Conservation (phyloP, 2,329 filamentous ascomycete genomes). For the Hypoxylon sp. region DNA sequence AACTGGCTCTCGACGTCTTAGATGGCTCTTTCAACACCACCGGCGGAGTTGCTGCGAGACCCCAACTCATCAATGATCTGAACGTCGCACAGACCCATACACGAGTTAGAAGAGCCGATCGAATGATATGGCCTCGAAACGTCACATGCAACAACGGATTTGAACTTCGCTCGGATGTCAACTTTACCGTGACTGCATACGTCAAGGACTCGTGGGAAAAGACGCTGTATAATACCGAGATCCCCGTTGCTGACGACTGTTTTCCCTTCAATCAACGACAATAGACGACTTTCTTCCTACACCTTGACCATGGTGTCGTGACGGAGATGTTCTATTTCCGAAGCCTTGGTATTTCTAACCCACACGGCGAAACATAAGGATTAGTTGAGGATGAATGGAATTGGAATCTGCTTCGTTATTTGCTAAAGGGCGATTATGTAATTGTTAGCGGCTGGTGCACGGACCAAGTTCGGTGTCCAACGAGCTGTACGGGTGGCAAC, state of each 20-base stretch:
- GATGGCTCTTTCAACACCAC: conserved; percentile 49
- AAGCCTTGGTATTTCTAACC: conserved; percentile 12
- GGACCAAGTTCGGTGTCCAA: conserved; percentile 6
- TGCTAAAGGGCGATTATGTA: conserved; percentile 26
- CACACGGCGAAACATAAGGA: not conserved
- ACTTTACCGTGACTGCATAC: conserved; percentile 43
- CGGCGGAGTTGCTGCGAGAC: conserved; percentile 49
- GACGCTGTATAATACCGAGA: conserved; percentile 39
- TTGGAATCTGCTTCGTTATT: conserved; percentile 27
- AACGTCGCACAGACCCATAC: conserved; percentile 40
- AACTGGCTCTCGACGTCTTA: conserved; percentile 50
- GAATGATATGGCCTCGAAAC: conserved; percentile 30
- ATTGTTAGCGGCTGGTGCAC: conserved; percentile 11
- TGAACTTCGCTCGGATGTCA: conserved; percentile 41
- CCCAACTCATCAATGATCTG: conserved; percentile 51
- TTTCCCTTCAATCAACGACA: conserved; percentile 24
- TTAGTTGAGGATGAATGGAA: conserved; percentile 8
- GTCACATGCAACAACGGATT: conserved; percentile 40
- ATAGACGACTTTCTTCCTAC: conserved; percentile 2
- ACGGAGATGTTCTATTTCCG: conserved; percentile 7
- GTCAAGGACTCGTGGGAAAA: conserved; percentile 40
- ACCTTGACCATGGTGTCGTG: not conserved
- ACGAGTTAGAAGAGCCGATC: conserved; percentile 28
- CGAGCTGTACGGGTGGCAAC: conserved; percentile 16
- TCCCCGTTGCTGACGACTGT: conserved; percentile 45